These are phyloP conservation scores for Leccinum broughii DNA, from an alignment of 768 basidiomycete genomes.

Conservation along the genomic window DNA sequence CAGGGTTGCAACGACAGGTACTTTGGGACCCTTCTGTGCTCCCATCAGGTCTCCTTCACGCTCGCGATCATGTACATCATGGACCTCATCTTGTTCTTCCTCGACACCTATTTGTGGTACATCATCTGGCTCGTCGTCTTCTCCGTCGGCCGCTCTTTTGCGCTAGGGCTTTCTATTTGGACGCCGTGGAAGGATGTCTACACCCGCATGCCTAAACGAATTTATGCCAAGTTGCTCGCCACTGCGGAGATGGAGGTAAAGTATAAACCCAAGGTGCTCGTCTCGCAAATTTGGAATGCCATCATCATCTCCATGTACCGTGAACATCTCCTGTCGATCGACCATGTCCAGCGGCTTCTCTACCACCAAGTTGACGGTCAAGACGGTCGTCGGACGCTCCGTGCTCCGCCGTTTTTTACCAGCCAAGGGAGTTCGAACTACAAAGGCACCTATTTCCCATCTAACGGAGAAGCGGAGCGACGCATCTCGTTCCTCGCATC, in stretches of 20 bases:
- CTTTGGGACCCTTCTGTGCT: constrained; percentile 80
- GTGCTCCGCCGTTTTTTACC: constrained; percentile 98
- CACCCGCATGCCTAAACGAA: constrained; percentile 93
- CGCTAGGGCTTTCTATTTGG: constrained; percentile 95
- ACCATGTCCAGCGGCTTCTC: constrained; percentile 94
- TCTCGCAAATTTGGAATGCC: constrained; percentile 99
- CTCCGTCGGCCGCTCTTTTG: constrained; percentile 87
- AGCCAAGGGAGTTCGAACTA: constrained; percentile 74
- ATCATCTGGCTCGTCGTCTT: constrained; percentile 98
- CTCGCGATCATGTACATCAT: constrained; percentile 99
- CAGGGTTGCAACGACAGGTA: constrained; percentile 85
- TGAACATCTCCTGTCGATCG: constrained; percentile 95
- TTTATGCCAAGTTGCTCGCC: constrained; percentile 95
- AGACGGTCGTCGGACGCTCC: constrained; percentile 91
- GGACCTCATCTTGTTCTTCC: constrained; percentile 97
- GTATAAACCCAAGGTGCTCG: constrained; percentile 99
- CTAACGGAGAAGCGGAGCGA: constrained; percentile 92
- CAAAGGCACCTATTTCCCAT: constrained; percentile 88
- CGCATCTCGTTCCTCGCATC: constrained; percentile 99
- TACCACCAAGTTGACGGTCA: constrained; percentile 96
- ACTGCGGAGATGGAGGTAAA: constrained; percentile 99
- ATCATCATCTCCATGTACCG: constrained; percentile 99
- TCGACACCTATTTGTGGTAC: constrained; percentile 99
- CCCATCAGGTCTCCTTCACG: constrained; percentile 89
- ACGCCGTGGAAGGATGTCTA: constrained; percentile 99